Base-by-base conservation (phyloP, 2,329 filamentous ascomycete species). In the Talaromyces sp. region DNA sequence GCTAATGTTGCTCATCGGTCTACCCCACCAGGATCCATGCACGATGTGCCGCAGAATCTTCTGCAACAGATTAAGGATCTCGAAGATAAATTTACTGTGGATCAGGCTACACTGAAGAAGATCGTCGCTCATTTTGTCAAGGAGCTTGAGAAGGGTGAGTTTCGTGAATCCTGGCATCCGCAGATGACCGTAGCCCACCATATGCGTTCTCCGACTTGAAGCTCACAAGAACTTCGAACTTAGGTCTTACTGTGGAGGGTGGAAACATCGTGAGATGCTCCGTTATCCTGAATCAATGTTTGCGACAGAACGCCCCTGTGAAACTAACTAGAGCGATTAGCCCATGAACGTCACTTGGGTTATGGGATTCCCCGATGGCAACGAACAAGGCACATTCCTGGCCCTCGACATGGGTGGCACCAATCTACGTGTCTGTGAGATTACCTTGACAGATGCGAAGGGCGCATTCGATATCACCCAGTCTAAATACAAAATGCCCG, bases 311-410 rank as follows among this genome's bases (percentile, higher is more conserved):
- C 6, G n/a, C n/a, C 20, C 13, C 19, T 20, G 17, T 16, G 16
- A 8, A 39, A 8, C n/a, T 17, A 5, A 11, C 36, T 19, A 16
- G 4, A 13, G 9, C 16, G 16, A 19, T 11, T 49, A 95, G 90
- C 90, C 91, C 54, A 96, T 96, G 91, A 94, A 95, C 77, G 86
- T 90, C 53, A 93, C 90, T 50, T 96, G 91, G 91, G 90, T 91
- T 59, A 91, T 91, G 84, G 82, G 82, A 35, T 88, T 87, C 70
- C 90, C 91, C 5, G 86, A 86, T 68, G 90, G 91, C 59, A 75
- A 89, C 62, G 91, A 96, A 75, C 88, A 84, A 9, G 91, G 91
- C 54, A 91, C 85, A 11, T 92, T 84, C 68, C 78, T 96, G 43
- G 90, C 91, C 40, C 78, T 96, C 22, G 91, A 96, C 67, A 91